Evolutionary conservation across 2,329 filamentous ascomycete genomes (phyloP), one percentile per base, ranked within the genome.

Genomic region (Aspergillus latus): DNA sequence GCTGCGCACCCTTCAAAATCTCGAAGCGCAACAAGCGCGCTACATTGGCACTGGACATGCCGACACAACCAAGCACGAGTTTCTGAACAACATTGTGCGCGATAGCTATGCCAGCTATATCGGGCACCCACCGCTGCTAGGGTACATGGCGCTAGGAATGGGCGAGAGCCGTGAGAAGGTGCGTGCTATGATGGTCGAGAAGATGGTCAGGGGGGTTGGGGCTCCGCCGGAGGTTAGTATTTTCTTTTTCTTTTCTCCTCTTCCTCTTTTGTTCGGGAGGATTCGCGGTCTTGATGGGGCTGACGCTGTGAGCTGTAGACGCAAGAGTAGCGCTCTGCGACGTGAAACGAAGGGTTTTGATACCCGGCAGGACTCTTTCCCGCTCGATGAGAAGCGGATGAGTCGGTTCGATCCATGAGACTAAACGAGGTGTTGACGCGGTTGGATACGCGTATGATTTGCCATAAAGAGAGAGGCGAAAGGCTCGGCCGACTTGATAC

Each of bases 31-130:
- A 15, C 94, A 99, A 77, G 88, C 92, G 69, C 95, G 95, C 69
- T 97, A 94, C 80, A 83, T 99, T 68, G 94, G 94, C 65, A 97
- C 94, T 3, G 94, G 94, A 26, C 92, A 97, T 75, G 90, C 93
- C 43, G 94, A 99, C 78, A 97, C 93, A 11, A 96, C 92, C 28
- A 95, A 91, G 74, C 94, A 94, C 86, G 94, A 99, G 78, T 99
- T 92, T 92, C 88, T 88, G 49, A 92, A 89, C 58, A 99, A 97
- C 78, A 93, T 97, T 71, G 85, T 92, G 71, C 92, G 94, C 72
- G 94, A 99, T 79, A 95, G 88, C 21, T 92, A 93, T 72, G 85
- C 92, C 16, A 92, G 87, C 61, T 92, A 96, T 67, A 84, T 94
- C 62, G 94, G 94, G 16, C 94, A 99, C 72, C 89, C 92, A 13